Evolutionary conservation across 352 stramenopile species (phyloP).

Genomic region (Phytophthora citricola): DNA sequence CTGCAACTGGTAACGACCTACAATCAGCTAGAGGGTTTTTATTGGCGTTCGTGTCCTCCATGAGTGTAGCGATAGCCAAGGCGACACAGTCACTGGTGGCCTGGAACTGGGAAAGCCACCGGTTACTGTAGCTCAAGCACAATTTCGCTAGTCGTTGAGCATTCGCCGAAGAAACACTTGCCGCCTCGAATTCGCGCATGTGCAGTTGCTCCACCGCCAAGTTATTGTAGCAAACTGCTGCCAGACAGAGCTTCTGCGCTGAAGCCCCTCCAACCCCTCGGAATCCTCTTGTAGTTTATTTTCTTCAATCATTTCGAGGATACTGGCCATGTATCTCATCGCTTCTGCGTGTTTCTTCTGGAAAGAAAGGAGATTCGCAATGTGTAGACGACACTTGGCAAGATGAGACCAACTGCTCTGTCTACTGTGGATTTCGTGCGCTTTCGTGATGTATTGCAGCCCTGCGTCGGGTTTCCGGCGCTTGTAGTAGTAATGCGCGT

Average conservation of each 20-base stretch:
- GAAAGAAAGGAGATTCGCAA: slow-evolving; percentile 74
- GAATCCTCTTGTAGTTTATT: slow-evolving; percentile 77
- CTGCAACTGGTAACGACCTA: slow-evolving; percentile 6
- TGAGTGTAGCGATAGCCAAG: slow-evolving; percentile 71
- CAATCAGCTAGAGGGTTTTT: slow-evolving; percentile 20
- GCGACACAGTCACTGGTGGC: slow-evolving; percentile 81
- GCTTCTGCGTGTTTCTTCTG: slow-evolving; percentile 85
- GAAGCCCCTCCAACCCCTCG: slow-evolving; percentile 49
- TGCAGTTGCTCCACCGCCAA: slow-evolving; percentile 92
- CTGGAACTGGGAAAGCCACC: slow-evolving; percentile 91
- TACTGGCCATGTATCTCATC: slow-evolving; percentile 77
- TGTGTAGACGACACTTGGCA: slow-evolving; percentile 91
- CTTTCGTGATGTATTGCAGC: slow-evolving; percentile 86
- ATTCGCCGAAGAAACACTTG: slow-evolving; percentile 80
- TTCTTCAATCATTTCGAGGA: slow-evolving; percentile 91
- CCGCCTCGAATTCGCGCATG: slow-evolving; percentile 82
- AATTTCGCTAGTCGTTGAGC: slow-evolving; percentile 88
- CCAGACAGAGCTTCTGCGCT: slow-evolving; percentile 91
- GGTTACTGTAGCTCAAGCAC: slow-evolving; percentile 92
- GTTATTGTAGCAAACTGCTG: slow-evolving; percentile 93
- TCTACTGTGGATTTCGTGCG: slow-evolving; percentile 82
- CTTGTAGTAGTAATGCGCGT: slow-evolving; percentile 92
- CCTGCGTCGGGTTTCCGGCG: slow-evolving; percentile 83
- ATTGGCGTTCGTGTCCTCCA: slow-evolving; percentile 59
- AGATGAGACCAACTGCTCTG: slow-evolving; percentile 84